phyloP scores from a whole-genome alignment of 2,329 filamentous ascomycete species.

The Colletotrichum eleusines region DNA sequence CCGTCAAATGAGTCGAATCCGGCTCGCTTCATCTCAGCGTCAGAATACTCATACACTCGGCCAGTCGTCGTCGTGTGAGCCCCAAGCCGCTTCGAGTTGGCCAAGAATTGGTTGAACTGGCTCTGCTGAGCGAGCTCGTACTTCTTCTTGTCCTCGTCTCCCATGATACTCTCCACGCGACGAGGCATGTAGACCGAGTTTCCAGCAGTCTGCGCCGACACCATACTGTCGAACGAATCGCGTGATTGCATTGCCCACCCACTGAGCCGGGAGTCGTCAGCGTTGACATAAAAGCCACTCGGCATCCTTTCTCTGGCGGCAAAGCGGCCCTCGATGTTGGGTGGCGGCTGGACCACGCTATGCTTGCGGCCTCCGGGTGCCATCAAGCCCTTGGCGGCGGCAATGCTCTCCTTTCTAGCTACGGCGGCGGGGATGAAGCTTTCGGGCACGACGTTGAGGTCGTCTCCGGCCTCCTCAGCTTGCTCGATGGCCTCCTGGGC shows the following conservation, averaged over 20 bases:
- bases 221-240: constrained; percentile 75
- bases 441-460: constrained; percentile 89
- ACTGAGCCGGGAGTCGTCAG: constrained; percentile 66
- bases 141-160: constrained; percentile 79
- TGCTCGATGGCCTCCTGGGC: constrained; percentile 86
- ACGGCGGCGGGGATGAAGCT: constrained; percentile 77
- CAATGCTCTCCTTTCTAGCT: constrained; percentile 56
- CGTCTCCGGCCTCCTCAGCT: constrained; percentile 83
- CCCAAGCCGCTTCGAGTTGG: constrained; percentile 42
- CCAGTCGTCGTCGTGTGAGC: constrained; percentile 51
- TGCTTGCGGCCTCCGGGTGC: constrained; percentile 59
- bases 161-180: constrained; percentile 81
- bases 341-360: constrained; percentile 78
- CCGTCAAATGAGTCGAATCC: constrained; percentile 19
- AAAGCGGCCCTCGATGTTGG: constrained; percentile 83
- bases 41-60: constrained; percentile 63
- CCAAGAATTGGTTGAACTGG: constrained; percentile 50
- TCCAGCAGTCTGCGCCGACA: constrained; percentile 67
- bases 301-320: constrained; percentile 75
- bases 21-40: constrained; percentile 50
- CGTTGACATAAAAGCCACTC: constrained; percentile 77
- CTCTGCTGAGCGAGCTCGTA: constrained; percentile 76
- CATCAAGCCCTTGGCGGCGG: constrained; percentile 45
- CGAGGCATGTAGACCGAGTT: constrained; percentile 76
- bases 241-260: constrained; percentile 56